A percentile compares a stretch with the other conserved stretches of the same genome.
Conservation (phyloP, 108 stramenopile genomes). For the Parietichytrium sp. region DNA sequence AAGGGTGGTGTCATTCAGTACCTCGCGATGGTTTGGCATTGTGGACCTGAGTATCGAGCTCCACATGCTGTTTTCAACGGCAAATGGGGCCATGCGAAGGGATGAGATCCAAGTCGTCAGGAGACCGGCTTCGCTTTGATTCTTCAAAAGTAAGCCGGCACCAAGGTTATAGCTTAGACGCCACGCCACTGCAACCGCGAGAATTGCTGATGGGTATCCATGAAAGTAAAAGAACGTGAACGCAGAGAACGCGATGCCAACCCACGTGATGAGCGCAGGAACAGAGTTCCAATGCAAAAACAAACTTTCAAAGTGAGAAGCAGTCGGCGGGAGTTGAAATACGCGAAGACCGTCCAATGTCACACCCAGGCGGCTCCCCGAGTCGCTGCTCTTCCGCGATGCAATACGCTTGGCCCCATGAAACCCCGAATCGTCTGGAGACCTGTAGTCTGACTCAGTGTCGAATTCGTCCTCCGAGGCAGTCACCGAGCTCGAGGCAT, state of each 20-base stretch:
- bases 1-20: not conserved
- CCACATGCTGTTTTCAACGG: not conserved
- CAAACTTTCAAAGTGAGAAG: not conserved
- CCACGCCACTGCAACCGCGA: not conserved
- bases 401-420: conserved; percentile 18
- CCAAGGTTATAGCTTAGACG: not conserved
- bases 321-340: not conserved
- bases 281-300: conserved; percentile 5
- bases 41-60: not conserved
- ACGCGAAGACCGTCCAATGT: conserved; percentile 12
- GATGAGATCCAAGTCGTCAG: not conserved
- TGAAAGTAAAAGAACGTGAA: not conserved
- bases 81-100: not conserved
- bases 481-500: too few species aligned
- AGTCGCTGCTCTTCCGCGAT: not conserved
- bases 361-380: not conserved
- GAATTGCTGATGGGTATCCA: not conserved
- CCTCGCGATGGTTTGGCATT: conserved; percentile 28
- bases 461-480: too few species aligned
- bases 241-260: not conserved
- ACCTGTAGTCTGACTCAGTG: not conserved
- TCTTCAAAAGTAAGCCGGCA: not conserved
- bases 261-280: not conserved
- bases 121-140: not conserved
- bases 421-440: not conserved